Base-by-base conservation (phyloP, 1,139 yeast species). In the Sugiyamaella sp. region DNA sequence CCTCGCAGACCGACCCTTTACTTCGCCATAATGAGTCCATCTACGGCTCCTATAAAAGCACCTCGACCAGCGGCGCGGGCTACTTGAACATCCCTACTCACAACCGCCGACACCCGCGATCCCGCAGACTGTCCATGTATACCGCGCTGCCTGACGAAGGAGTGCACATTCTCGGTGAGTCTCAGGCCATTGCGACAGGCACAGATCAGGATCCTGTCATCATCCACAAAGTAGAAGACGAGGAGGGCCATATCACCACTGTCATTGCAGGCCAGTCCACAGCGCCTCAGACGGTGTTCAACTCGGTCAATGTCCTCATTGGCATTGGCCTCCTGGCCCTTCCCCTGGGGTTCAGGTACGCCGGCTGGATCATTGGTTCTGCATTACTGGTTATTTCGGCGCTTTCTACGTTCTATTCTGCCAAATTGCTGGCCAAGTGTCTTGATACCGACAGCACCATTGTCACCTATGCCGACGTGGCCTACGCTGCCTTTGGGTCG, bases 391-490 rank as follows among this genome's bases (percentile, higher is more conserved):
- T 78, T 0, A 54, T 76, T 0, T 80, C 89, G 57, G 90, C 96
- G 0, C 52, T 77, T 4, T 70, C 81, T 10, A 89, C 97, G 0
- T 78, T 78, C 57, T 75, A 80, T 58, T 85, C 96, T 0, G 96
- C 97, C n/a, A 74, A 70, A 55, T 74, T 77, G 68, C 75, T 80
- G 41, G 82, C 87, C 8, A 76, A 76, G 57, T 82, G 87, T 58
- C 72, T 89, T 80, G 90, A 85, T 61, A 82, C 86, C 1, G 91
- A 89, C 67, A 80, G 78, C 8, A 82, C 91, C 0, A 75, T 91
- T 59, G 85, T 85, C 79, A 88, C 97, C 0, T 91, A 90, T 68
- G 96, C 96, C 4, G 97, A 90, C 69, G 75, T 88, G 61, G 95
- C 91, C 5, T 84, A 80, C 63, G 90, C 88, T 3, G 85, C 93